phyloP scores from a whole-genome alignment of 2,329 filamentous ascomycete genomes.

The Beauveria australis region DNA sequence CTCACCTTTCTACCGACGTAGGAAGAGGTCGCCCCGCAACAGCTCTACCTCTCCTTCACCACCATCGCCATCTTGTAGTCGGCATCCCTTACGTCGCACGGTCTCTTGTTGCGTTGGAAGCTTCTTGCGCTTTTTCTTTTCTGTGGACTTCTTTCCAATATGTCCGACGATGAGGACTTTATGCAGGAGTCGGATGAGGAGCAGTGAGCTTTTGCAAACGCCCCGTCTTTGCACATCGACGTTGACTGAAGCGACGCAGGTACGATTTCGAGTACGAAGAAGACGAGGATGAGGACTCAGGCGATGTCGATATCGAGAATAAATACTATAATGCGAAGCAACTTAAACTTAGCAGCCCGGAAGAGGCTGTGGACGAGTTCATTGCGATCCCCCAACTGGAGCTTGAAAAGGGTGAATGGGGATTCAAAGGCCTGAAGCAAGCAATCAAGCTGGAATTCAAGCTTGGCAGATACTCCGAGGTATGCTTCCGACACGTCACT shows the following conservation, averaged over 20 bases:
- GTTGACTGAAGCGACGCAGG: constrained; percentile 23
- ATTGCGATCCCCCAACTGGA: constrained; percentile 79
- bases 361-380: constrained; percentile 87
- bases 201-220: constrained; percentile 23
- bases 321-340: constrained; percentile 99
- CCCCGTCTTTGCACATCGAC: background rate
- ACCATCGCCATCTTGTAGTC: background rate
- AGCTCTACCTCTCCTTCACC: background rate
- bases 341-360: constrained; percentile 77
- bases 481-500: constrained; percentile 23
- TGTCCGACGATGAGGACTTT: constrained; percentile 45
- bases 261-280: constrained; percentile 98
- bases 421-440: constrained; percentile 96
- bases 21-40: background rate
- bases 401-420: constrained; percentile 92
- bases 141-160: constrained; percentile 18
- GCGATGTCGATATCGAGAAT: constrained; percentile 94
- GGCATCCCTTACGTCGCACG: background rate
- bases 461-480: constrained; percentile 79
- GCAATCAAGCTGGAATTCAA: constrained; percentile 96
- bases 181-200: constrained; percentile 42
- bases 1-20: background rate
- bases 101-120: background rate
- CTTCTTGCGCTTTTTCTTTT: background rate
- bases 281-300: constrained; percentile 78